Conservation (phyloP, 164 flowering plant species). For the Dillenia turbinata region DNA sequence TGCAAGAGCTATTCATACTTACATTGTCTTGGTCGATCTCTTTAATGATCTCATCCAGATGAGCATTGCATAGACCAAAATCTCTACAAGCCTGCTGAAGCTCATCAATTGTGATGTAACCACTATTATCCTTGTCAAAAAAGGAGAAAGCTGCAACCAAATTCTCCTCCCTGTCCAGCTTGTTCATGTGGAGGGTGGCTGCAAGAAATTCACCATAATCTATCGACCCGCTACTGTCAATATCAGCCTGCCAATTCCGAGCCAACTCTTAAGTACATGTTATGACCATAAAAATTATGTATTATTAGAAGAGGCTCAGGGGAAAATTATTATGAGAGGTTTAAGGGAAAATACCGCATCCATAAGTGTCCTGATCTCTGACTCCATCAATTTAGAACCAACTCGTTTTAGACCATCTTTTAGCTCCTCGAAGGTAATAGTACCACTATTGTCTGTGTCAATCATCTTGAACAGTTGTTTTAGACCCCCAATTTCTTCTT, state of each 20-base stretch:
- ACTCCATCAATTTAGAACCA: constrained; percentile 78
- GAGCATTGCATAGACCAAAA: constrained; percentile 72
- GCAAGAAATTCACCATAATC: constrained; percentile 91
- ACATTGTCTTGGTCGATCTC: constrained; percentile 89
- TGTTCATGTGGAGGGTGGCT: constrained; percentile 81
- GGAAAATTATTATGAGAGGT: not conserved
- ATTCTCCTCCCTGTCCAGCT: constrained; percentile 84
- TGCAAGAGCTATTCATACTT: constrained; percentile 13
- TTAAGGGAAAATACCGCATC: constrained; percentile 45
- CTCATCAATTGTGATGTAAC: constrained; percentile 84
- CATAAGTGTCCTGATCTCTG: constrained; percentile 85
- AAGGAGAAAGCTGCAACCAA: constrained; percentile 65
- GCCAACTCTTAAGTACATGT: too few species aligned
- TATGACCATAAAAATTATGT: too few species aligned
- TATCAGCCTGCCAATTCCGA: constrained; percentile 59
- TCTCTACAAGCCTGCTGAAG: constrained; percentile 82
- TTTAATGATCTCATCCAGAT: constrained; percentile 68
- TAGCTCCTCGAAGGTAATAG: constrained; percentile 87
- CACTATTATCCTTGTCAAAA: constrained; percentile 89
- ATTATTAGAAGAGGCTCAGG: not conserved
- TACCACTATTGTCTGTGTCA: constrained; percentile 79
- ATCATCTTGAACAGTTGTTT: constrained; percentile 89
- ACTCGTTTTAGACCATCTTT: constrained; percentile 72
- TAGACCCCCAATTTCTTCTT: constrained; percentile 92
- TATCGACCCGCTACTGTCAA: constrained; percentile 76